Evolutionary conservation across 768 basidiomycete species (phyloP), one percentile per base, ranked within the genome.

Genomic region (Holtermannia corniformis): DNA sequence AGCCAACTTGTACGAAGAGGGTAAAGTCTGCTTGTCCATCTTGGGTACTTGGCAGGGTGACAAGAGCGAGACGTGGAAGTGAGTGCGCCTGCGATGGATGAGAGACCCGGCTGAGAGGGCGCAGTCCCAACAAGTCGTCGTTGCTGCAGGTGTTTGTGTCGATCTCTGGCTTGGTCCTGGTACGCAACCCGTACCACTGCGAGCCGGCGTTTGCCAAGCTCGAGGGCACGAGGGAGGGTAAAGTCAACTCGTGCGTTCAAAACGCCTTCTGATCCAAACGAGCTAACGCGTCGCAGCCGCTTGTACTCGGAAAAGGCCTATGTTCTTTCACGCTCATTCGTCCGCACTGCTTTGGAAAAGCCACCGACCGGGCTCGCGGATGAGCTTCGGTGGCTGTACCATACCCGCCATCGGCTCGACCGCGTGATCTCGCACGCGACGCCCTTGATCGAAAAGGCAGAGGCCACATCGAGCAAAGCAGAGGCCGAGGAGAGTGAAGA

Each of bases 191-290:
- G 80, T 93, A 74, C 68, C 87, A 79, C 65, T 89, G 86, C 61
- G 90, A 96, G 67, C 91, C 91, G 22, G 88, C 88, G 0, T 95
- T 85, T 63, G 91, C 93, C 65, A 95, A 91, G 65, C 75, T 93
- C 41, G 79, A 87, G 57, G 88, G 89, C 1, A 93, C 91, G 0
- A 82, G 85, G 59, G 91, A 95, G 68, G 91, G 87, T 26, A 84
- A 77, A 44, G 81, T 91, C 49, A 92, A 90, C 65, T 88, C 86
- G 82, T 84, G 45, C 49, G 74, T 54, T 5, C 43, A 12, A 43
- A n/a, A 12, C 40, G 41, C 5, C 41, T 19, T 43, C 7, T 16
- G n/a, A 26, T 27, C 3, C 51, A 37, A 47, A 49, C 25, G 48
- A 41, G 25, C 44, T 49, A 19, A 41, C 44, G n/a, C 20, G 5